Base-by-base conservation (phyloP, 108 stramenopile genomes). In the Nannochloropsis granulata region DNA sequence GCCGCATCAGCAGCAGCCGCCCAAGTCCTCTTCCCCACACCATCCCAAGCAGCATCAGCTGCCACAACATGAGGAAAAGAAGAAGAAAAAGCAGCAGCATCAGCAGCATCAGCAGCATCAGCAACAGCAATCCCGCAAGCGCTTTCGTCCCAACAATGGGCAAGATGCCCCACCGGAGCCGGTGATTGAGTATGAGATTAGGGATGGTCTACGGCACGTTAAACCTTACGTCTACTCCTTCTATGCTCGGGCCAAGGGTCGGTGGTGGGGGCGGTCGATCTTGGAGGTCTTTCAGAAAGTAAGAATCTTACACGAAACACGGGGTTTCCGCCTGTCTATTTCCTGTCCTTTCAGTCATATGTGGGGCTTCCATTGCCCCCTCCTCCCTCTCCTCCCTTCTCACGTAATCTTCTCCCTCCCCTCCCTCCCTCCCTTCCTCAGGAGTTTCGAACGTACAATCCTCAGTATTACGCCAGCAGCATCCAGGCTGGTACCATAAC, bases 251-350 rank as follows among this genome's bases (percentile, higher is more conserved):
- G 56, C 26, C 82, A 86, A 86, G 44, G 44, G n/a, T 12, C 82
- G 89, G 21, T 90, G 89, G 89, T 12, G 81, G 24, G 89, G 89
- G 12, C 83, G 89, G 21, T 12, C n/a, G 81, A 25, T 87, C 13
- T n/a, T 46, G 21, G 89, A 90, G 24, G 85, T 88, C 56, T 82
- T 88, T 13, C 34, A 43, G 10, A 34, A 71, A n/a, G 56, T 71
- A 71, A n/a, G 16, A 16, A 71, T n/a, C 8, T 11, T 10, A n/a
- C n/a, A 71, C 8, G 56, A n/a, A 34, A 34, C n/a, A n/a, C n/a
- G 34, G 34, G 34, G 34, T 5, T 5, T 34, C 34, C 5, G 34
- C 34, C 1, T 34, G 5, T 5, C 34, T 5, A 34, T 5, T 34
- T 34, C 34, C 34, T 34, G 34, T 34, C 34, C 5, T 34, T 5